Evolutionary conservation across 2,329 filamentous ascomycete species (phyloP).

Genomic region (Ascochyta fabae): DNA sequence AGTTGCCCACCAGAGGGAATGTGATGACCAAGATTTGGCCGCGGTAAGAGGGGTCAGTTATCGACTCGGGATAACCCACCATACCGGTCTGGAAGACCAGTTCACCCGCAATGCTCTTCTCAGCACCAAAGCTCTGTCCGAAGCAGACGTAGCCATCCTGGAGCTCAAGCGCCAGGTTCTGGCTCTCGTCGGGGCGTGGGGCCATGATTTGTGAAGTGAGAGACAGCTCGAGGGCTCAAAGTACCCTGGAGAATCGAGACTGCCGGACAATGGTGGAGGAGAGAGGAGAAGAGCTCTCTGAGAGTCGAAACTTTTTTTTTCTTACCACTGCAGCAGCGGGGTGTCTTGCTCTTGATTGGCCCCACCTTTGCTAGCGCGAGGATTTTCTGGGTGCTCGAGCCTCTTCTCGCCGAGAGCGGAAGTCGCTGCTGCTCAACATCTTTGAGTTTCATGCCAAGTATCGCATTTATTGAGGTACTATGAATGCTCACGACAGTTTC

Average conservation of each 20-base stretch:
- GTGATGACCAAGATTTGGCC: slow-evolving; percentile 96
- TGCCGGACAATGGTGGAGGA: slow-evolving; percentile 39
- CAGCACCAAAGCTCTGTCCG: slow-evolving; percentile 94
- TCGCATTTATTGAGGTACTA: no score
- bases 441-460: no score
- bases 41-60: slow-evolving; percentile 86
- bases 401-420: slow-evolving; percentile 8
- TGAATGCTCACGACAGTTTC: no score
- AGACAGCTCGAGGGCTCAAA: slow-evolving; percentile 45
- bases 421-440: slow-evolving; percentile 9
- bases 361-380: slow-evolving; percentile 1
- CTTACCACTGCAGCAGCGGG: slow-evolving; percentile 16
- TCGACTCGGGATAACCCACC: slow-evolving; percentile 96
- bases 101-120: slow-evolving; percentile 94
- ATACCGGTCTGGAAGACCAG: slow-evolving; percentile 99
- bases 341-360: slow-evolving; percentile 3
- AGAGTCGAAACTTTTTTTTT: slow-evolving; percentile 13
- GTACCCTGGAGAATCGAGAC: slow-evolving; percentile 41
- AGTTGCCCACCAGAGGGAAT: slow-evolving; percentile 95
- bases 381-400: background rate
- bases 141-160: slow-evolving; percentile 90
- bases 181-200: slow-evolving; percentile 49
- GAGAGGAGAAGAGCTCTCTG: slow-evolving; percentile 23
- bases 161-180: slow-evolving; percentile 85
- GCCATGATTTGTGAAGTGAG: slow-evolving; percentile 40